Conservation (phyloP, 2,329 filamentous ascomycete species). For the Lachnellula arida region DNA sequence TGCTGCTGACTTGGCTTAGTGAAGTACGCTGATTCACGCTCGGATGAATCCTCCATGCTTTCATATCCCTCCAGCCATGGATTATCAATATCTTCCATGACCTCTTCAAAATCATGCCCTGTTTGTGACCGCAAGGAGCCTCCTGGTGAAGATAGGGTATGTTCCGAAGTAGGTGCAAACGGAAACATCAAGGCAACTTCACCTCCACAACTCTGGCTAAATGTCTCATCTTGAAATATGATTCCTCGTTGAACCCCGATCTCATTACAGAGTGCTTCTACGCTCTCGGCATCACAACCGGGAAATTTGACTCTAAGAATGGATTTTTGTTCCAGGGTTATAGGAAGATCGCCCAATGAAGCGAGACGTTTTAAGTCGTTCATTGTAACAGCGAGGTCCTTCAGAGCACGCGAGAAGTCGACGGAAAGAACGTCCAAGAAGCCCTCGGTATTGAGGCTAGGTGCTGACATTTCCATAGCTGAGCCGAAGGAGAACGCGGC, state of each 20-base stretch:
- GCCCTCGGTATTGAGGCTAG: slow-evolving; percentile 74
- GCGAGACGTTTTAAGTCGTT: slow-evolving; percentile 78
- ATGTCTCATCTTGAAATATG: slow-evolving; percentile 71
- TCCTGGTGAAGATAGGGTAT: slow-evolving; percentile 25
- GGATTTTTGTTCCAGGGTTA: slow-evolving; percentile 60
- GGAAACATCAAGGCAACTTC: slow-evolving; percentile 79
- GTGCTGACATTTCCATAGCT: slow-evolving; percentile 38
- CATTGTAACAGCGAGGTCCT: slow-evolving; percentile 74
- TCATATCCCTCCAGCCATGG: slow-evolving; percentile 32
- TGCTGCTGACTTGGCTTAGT: slow-evolving; percentile 24
- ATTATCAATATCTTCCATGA: slow-evolving; percentile 23
- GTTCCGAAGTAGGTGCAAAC: slow-evolving; percentile 64
- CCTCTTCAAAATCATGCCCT: slow-evolving; percentile 33
- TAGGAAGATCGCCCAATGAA: slow-evolving; percentile 74
- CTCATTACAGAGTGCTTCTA: slow-evolving; percentile 81
- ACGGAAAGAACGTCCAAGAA: slow-evolving; percentile 79
- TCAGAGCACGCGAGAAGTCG: slow-evolving; percentile 82
- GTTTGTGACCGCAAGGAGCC: slow-evolving; percentile 40
- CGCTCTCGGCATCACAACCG: slow-evolving; percentile 77
- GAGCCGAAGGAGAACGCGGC: slow-evolving; percentile 46
- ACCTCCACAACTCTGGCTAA: slow-evolving; percentile 61
- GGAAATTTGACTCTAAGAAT: slow-evolving; percentile 79
- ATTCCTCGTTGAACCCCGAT: slow-evolving; percentile 77
- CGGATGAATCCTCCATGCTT: slow-evolving; percentile 26
- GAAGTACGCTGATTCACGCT: slow-evolving; percentile 29